Conservation (phyloP, 1,284 basidiomycete species). For the Sphagnurus paluster region DNA sequence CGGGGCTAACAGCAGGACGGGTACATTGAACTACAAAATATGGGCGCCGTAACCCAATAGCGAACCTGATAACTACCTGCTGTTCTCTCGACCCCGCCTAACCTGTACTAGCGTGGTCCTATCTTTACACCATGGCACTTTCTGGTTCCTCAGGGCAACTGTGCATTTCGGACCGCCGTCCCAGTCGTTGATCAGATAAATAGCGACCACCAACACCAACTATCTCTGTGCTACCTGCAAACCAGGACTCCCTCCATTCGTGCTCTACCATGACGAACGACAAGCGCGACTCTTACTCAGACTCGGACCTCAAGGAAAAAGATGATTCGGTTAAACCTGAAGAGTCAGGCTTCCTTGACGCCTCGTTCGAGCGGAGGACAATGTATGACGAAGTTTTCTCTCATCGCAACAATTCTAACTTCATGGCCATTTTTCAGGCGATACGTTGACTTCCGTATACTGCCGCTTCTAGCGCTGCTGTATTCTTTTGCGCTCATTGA, state of each 20-base stretch:
- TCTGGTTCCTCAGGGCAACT: conserved; percentile 17
- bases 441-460: conserved; percentile 40
- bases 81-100: too few species aligned
- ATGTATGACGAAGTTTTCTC: conserved; percentile 29
- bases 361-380: conserved; percentile 33
- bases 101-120: too few species aligned
- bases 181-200: conserved; percentile 13
- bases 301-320: conserved; percentile 14
- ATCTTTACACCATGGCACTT: too few species aligned
- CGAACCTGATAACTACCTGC: too few species aligned
- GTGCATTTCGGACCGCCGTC: conserved; percentile 14
- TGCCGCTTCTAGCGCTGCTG: conserved; percentile 40
- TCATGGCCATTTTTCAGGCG: conserved; percentile 27
- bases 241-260: not conserved
- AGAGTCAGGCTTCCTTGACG: conserved; percentile 13
- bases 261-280: conserved; percentile 7
- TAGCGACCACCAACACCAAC: conserved; percentile 8
- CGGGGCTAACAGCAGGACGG: too few species aligned
- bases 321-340: conserved; percentile 23
- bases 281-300: conserved; percentile 11
- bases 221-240: not conserved
- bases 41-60: too few species aligned
- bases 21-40: too few species aligned
- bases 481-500: conserved; percentile 45
- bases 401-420: conserved; percentile 1